Base-by-base conservation (phyloP, 306 rosid species). In the Medicago lupulina region DNA sequence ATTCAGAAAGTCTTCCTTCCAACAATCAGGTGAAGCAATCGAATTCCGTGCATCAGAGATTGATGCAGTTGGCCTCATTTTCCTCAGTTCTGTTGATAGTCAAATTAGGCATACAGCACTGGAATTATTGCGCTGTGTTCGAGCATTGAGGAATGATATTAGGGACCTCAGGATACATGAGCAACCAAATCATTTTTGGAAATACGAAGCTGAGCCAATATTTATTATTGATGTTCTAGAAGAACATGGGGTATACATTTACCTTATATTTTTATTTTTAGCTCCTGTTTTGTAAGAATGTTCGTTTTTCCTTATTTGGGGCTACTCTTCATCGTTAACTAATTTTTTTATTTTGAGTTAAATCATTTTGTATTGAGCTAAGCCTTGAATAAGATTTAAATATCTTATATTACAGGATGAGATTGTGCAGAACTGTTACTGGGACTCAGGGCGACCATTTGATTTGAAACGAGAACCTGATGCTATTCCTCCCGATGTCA, bases 401-500 rank as follows among this genome's bases (percentile, higher is more conserved):
- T 78, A 60, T 76, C 16, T 71, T 70, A 78, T 38, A 43, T 64
- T 86, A 50, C 92, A 96, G 99, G 99, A 96, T 87, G 99, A 96
- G 81, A 96, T 92, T 39, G 96, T 92, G 73, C 99, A 96, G 83
- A 89, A 85, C 85, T 96, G 99, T 84, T 92, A 89, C 78, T 96
- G 98, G 98, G 99, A 96, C 82, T 88, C 97, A 17, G 96, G 97
- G 71, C 90, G 96, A 16, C 98, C 98, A 6, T 92, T 90, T 85
- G 99, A 96, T 85, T 84, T 89, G 85, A 96, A 90, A 86, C 88
- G 96, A 79, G 99, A 96, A 83, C 89, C 98, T 82, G 99, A 96
- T 85, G 81, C 87, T 74, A 88, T 96, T 74, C 98, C 97, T 85
- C 86, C 98, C 55, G 99, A 96, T 50, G 89, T 87, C 65, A 92